Percentiles rank a stretch among this genome's conserved stretches.
These are phyloP conservation scores for Linnemannia exigua DNA, from an alignment of 192 early-diverging fungal species.

Conservation along the genomic window DNA sequence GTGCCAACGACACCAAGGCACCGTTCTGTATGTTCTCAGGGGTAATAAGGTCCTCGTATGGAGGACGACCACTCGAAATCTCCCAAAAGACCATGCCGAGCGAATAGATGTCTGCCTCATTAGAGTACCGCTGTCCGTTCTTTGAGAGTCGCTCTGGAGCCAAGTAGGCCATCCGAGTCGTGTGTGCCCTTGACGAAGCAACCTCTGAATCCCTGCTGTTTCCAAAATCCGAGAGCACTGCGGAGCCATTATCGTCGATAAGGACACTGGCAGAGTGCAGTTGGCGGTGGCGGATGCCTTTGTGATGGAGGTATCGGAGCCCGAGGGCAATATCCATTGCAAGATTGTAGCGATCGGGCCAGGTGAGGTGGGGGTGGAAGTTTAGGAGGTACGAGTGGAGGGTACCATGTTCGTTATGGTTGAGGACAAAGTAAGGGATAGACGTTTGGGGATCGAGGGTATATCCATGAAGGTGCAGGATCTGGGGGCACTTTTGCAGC, in stretches of 20 bases:
- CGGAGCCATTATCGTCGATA: conserved; percentile 53
- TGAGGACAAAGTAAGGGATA: conserved; percentile 26
- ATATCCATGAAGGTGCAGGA: conserved; percentile 38
- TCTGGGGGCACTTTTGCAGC: conserved; percentile 36
- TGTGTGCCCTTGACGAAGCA: conserved; percentile 43
- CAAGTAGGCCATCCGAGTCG: conserved; percentile 42
- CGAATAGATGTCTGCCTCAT: conserved; percentile 50
- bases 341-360: conserved; percentile 56
- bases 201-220: conserved; percentile 35
- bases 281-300: conserved; percentile 43
- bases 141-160: conserved; percentile 43
- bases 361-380: conserved; percentile 52
- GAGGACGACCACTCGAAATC: conserved; percentile 48
- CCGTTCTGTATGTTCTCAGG: conserved; percentile 31
- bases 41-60: conserved; percentile 35
- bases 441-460: conserved; percentile 37
- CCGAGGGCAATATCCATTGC: conserved; percentile 55
- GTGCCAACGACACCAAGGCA: conserved; percentile 28
- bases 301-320: conserved; percentile 41
- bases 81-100: conserved; percentile 51
- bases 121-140: conserved; percentile 22
- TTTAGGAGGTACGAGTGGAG: conserved; percentile 47
- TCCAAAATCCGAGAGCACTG: conserved; percentile 53
- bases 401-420: conserved; percentile 51
- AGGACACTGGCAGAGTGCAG: conserved; percentile 48